These are phyloP conservation scores for Penicillium chermesinum DNA, from an alignment of 495 filamentous ascomycete genomes.

Conservation along the genomic window DNA sequence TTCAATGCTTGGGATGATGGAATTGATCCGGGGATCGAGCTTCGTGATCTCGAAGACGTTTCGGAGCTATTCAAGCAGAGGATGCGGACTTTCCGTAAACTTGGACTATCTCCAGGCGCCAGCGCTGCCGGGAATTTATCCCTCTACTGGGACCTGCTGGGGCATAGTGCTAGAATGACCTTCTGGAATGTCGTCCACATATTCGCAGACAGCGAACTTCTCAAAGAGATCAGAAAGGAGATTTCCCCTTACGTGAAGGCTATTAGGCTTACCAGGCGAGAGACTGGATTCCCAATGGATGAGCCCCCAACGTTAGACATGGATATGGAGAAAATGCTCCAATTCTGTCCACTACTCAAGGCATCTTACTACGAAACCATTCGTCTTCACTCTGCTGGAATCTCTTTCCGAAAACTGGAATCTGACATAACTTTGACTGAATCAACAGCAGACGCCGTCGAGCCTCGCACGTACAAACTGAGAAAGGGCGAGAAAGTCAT, in stretches of 20 bases:
- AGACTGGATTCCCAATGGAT: constrained; percentile 47
- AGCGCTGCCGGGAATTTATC: constrained; percentile 36
- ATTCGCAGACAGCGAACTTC: constrained; percentile 38
- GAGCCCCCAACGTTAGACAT: constrained; percentile 49
- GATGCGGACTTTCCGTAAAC: constrained; percentile 32
- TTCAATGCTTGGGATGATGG: constrained; percentile 43
- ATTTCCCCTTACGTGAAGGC: constrained; percentile 43
- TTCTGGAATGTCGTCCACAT: constrained; percentile 57
- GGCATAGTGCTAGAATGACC: constrained; percentile 45
- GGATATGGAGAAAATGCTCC: constrained; percentile 38
- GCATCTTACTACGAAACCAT: constrained; percentile 52
- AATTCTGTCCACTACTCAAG: constrained; percentile 47
- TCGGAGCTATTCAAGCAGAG: constrained; percentile 44
- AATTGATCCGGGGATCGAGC: constrained; percentile 39
- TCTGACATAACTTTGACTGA: constrained; percentile 42
- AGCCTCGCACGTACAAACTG: constrained; percentile 41
- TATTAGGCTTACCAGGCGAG: constrained; percentile 36
- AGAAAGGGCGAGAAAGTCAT: constrained; percentile 44
- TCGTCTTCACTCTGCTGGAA: constrained; percentile 46
- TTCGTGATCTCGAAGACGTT: constrained; percentile 51
- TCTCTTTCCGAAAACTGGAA: constrained; percentile 39
- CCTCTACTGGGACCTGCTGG: constrained; percentile 51
- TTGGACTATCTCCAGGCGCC: constrained; percentile 25
- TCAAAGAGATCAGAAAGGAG: constrained; percentile 50
- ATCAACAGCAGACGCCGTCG: constrained; percentile 33